Evolutionary conservation across 306 rosid species (phyloP).

Genomic region (Ceratonia siliqua): DNA sequence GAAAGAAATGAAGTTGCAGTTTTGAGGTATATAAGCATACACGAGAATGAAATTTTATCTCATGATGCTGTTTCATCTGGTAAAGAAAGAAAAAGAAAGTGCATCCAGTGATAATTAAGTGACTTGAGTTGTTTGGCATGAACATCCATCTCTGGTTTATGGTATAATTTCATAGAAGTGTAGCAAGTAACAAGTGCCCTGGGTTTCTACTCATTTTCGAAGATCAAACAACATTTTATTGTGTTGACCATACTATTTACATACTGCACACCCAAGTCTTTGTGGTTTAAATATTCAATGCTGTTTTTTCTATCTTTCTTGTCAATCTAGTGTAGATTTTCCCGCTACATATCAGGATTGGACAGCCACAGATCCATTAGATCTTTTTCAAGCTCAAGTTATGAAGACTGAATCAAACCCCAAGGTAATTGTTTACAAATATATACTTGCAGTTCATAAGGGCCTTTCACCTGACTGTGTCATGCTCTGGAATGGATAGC

Average conservation of each 20-base stretch:
- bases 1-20: neutral
- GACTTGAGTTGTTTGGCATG: constrained; percentile 24
- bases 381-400: constrained; percentile 84
- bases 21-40: constrained; percentile 9
- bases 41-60: neutral
- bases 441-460: constrained; percentile 16
- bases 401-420: constrained; percentile 80
- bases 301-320: constrained; percentile 35
- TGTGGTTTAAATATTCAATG: constrained; percentile 38
- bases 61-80: constrained; percentile 14
- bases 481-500: neutral
- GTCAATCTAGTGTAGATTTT: constrained; percentile 88
- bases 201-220: neutral
- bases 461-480: neutral
- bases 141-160: neutral
- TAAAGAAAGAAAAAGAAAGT: constrained; percentile 27
- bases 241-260: constrained; percentile 15
- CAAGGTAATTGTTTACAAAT: constrained; percentile 55
- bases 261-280: constrained; percentile 10
- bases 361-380: constrained; percentile 75
- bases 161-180: constrained; percentile 13
- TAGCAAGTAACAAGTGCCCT: constrained; percentile 1
- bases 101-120: constrained; percentile 5
- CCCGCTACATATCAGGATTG: constrained; percentile 82
- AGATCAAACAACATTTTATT: constrained; percentile 10